Evolutionary conservation across 768 basidiomycete genomes (phyloP).

Genomic region (Termitomyces sp.): DNA sequence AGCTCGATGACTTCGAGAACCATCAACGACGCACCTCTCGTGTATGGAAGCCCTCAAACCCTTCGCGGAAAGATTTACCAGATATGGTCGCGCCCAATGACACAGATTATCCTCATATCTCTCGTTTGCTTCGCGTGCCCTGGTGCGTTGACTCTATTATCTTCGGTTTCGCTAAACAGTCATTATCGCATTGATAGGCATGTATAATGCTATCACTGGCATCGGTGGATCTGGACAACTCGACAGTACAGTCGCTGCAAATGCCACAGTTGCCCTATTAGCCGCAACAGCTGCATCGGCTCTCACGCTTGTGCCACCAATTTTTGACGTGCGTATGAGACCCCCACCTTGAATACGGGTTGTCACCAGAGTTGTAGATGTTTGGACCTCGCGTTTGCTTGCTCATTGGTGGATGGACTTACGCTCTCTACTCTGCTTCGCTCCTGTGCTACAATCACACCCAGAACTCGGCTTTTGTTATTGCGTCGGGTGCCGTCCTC

Average conservation of each 20-base stretch:
- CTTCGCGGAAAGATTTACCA: conserved; percentile 9
- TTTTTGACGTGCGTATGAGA: conserved; percentile 19
- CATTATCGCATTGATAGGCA: conserved; percentile 11
- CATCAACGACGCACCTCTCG: conserved; percentile 1
- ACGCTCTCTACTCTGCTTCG: conserved; percentile 22
- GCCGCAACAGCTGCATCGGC: conserved; percentile 24
- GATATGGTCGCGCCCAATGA: conserved; percentile 19
- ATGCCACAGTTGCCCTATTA: conserved; percentile 22
- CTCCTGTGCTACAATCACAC: conserved; percentile 24
- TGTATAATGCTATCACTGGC: conserved; percentile 25
- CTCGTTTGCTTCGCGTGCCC: conserved; percentile 24
- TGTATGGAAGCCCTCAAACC: neutral
- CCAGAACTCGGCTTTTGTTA: conserved; percentile 21
- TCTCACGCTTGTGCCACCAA: conserved; percentile 20
- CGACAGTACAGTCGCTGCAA: conserved; percentile 23
- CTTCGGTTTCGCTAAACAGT: neutral
- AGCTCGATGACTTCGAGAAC: neutral
- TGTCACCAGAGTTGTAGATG: conserved; percentile 11
- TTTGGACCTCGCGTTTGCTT: conserved; percentile 21
- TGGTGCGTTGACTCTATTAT: conserved; percentile 9
- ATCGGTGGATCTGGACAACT: conserved; percentile 24
- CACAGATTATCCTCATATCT: conserved; percentile 23
- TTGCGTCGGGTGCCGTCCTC: conserved; percentile 22
- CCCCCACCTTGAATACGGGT: too few species aligned
- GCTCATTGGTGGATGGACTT: conserved; percentile 22